Evolutionary conservation across 164 flowering plant species (phyloP).

Genomic region (Annona squamosa): DNA sequence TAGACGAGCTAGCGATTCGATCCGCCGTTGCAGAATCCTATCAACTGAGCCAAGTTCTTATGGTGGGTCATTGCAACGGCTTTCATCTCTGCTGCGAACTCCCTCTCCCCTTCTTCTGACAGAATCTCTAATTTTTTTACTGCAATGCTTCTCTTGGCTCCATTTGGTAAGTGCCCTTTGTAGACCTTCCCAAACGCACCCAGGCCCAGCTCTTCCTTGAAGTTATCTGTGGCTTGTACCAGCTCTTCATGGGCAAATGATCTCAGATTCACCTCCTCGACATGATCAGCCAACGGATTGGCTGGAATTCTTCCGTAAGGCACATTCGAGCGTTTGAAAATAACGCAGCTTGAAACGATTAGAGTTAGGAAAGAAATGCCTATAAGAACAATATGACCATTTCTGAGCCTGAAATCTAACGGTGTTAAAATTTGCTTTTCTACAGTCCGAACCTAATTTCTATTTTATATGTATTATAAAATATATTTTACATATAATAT

Average conservation of each 20-base stretch:
- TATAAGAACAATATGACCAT: conserved; percentile 8
- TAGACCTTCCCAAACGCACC: conserved; percentile 19
- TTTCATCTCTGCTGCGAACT: conserved; percentile 19
- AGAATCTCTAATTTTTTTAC: conserved; percentile 17
- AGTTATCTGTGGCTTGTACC: conserved; percentile 14
- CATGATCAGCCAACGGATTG: not conserved
- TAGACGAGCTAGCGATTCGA: conserved; percentile 20
- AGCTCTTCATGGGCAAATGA: conserved; percentile 17
- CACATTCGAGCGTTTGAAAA: not conserved
- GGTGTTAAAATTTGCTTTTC: too few relatives aligned
- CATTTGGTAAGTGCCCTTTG: conserved; percentile 9
- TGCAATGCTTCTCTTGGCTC: conserved; percentile 5
- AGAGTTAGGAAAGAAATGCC: conserved; percentile 6
- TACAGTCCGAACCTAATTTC: too few relatives aligned
- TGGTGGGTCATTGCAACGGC: conserved; percentile 22
- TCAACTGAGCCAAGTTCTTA: conserved; percentile 17
- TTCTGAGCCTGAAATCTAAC: too few relatives aligned
- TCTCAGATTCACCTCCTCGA: conserved; percentile 9
- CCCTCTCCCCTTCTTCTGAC: conserved; percentile 17
- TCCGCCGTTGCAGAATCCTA: conserved; percentile 17
- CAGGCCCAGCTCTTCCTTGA: conserved; percentile 19
- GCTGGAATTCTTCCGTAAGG: not conserved
- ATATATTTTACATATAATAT: too few relatives aligned
- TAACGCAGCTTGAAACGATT: conserved; percentile 2
- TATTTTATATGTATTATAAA: too few relatives aligned